These are phyloP conservation scores for Rhizoclosmatium sp. DNA, from an alignment of 192 early-diverging fungal genomes.

Conservation along the genomic window DNA sequence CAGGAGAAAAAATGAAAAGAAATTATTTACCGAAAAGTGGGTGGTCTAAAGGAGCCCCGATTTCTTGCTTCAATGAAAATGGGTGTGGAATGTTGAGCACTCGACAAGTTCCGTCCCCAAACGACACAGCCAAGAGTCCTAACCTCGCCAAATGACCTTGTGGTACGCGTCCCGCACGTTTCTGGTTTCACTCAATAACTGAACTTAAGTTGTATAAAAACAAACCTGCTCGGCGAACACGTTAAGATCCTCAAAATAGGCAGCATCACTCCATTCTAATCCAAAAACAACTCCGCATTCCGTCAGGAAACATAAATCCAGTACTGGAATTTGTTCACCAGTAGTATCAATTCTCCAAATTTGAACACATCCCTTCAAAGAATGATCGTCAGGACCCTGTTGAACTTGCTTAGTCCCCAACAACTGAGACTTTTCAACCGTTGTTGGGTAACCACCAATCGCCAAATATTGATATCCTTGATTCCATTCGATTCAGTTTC, in stretches of 20 bases:
- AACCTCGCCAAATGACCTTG: slow-evolving; percentile 35
- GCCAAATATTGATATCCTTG: slow-evolving; percentile 46
- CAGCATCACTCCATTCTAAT: slow-evolving; percentile 45
- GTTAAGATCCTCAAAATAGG: slow-evolving; percentile 31
- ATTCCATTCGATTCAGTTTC: not conserved
- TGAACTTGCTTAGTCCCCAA: slow-evolving; percentile 38
- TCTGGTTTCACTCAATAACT: not conserved
- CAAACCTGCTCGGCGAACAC: slow-evolving; percentile 5
- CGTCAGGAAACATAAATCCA: slow-evolving; percentile 44
- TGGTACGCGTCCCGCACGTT: not conserved
- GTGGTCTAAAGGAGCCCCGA: not conserved
- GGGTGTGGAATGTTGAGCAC: slow-evolving; percentile 52
- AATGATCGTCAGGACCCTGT: not conserved
- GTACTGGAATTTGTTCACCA: slow-evolving; percentile 17
- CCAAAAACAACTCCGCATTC: slow-evolving; percentile 48
- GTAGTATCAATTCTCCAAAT: slow-evolving; percentile 44
- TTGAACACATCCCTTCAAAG: slow-evolving; percentile 49
- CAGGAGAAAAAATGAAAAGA: not conserved
- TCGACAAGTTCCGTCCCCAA: slow-evolving; percentile 50
- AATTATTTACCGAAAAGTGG: slow-evolving; percentile 20
- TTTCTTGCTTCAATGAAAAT: slow-evolving; percentile 4
- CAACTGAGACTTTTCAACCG: slow-evolving; percentile 38
- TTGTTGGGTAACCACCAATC: slow-evolving; percentile 47
- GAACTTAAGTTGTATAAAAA: not conserved
- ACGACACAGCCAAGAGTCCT: slow-evolving; percentile 52